Percentiles rank a stretch among this genome's conserved stretches.
Conservation (phyloP, 2,329 filamentous ascomycete genomes). For the Phyllosticta citriasiana region DNA sequence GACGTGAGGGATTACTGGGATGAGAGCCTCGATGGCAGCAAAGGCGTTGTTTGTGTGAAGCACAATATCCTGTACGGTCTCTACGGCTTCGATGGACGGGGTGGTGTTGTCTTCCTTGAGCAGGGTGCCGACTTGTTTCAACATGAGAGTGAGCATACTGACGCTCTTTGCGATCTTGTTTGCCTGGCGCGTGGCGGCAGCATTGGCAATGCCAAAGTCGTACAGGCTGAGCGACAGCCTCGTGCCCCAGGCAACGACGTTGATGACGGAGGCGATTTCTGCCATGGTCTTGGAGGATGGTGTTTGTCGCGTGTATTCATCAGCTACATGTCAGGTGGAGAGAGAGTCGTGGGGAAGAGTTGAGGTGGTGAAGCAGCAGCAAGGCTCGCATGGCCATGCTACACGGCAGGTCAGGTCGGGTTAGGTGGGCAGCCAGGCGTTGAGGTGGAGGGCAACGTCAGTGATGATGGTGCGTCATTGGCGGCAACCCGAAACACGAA, state of each 20-base stretch:
- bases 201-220: slow-evolving; percentile 18
- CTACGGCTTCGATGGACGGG: slow-evolving; percentile 26
- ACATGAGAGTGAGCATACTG: slow-evolving; percentile 24
- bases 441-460: not conserved
- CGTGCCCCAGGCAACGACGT: slow-evolving; percentile 24
- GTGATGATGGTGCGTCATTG: not conserved
- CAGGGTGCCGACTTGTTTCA: slow-evolving; percentile 29
- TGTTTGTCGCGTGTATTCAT: not conserved
- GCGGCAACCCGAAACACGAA: not conserved
- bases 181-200: slow-evolving; percentile 19
- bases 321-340: slow-evolving; percentile 3
- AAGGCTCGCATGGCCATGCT: not conserved
- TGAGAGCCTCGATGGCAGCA: slow-evolving; percentile 19
- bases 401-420: not conserved
- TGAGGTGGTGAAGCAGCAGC: not conserved
- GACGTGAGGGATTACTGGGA: slow-evolving; percentile 11
- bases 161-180: slow-evolving; percentile 23
- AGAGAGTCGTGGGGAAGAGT: not conserved
- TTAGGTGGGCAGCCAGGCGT: not conserved
- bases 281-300: slow-evolving; percentile 18
- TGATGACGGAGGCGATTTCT: slow-evolving; percentile 25
- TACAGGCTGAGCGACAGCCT: slow-evolving; percentile 26
- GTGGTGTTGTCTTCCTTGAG: slow-evolving; percentile 28
- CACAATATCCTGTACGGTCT: slow-evolving; percentile 24
- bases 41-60: slow-evolving; percentile 22